Evolutionary conservation across 768 basidiomycete genomes (phyloP), one percentile per base, ranked within the genome.

Genomic region (Hypholoma sublateritium): DNA sequence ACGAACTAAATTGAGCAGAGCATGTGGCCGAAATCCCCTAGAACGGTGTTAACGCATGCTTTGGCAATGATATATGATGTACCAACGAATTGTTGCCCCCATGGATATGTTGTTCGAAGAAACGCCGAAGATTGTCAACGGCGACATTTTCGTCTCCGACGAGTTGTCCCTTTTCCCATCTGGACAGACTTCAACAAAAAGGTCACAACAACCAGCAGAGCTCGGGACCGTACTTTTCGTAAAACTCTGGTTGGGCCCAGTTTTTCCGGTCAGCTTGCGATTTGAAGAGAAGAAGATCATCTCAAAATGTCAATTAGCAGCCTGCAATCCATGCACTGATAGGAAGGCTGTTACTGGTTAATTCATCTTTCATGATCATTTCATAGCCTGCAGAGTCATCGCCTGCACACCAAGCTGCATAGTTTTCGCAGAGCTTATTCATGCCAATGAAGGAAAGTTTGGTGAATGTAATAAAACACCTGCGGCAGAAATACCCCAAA

Each of bases 51-150:
- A 62, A 22, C 22, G 14, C 19, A 42, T 17, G 32, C 16, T 14
- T 7, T 19, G 11, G 17, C 19, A 39, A 12, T 6, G 37, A 44
- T 13, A 39, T 11, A 41, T 43, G 42, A 4, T 39, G 43, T 7
- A 77, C 90, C 63, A 57, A 92, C 91, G 90, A 93, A 68, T 93
- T 91, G 60, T 84, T 86, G 34, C 77, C 80, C 55, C 88, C 85
- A 59, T 92, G 87, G 64, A 94, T 94, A 65, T 84, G 87, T 58
- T 93, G 92, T 67, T 93, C 91, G 61, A 93, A 94, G 68, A 89
- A 94, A 51, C 82, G 75, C 34, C 91, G 81, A 37, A 94, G 71
- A 61, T 84, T 87, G 61, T 91, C 90, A 2, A 82, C 77, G 0
- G 89, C 90, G 8, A 80, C 62, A 44, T 83, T 83, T 59, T 86